Percentiles rank a stretch among this genome's conserved stretches.
phyloP scores from a whole-genome alignment of 208 protist genomes.

The Phytomonas serpens region DNA sequence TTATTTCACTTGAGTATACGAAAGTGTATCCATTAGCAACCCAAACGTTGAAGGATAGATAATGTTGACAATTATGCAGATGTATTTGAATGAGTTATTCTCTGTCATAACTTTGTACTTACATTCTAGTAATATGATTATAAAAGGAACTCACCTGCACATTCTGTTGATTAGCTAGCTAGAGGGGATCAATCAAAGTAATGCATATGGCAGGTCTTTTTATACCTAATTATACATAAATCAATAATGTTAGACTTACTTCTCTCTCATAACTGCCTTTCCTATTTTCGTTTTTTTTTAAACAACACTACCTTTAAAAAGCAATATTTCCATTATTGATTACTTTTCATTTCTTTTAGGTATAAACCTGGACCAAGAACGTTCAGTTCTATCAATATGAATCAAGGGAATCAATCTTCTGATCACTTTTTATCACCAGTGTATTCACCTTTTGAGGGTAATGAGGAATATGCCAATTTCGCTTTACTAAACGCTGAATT shows the following conservation, averaged over 20 bases:
- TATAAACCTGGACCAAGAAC: neutral
- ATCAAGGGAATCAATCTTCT: neutral
- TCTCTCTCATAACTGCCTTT: neutral
- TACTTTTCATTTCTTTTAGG: neutral
- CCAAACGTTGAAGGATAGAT: neutral
- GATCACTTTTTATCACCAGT: neutral
- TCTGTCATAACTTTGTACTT: neutral
- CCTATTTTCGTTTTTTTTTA: neutral
- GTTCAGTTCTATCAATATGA: neutral
- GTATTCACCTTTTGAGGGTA: neutral
- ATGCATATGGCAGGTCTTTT: neutral
- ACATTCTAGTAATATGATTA: neutral
- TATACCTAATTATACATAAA: neutral
- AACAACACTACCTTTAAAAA: neutral
- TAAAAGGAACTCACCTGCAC: neutral
- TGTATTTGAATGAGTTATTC: neutral
- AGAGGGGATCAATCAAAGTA: neutral
- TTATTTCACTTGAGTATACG: neutral
- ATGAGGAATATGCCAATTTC: neutral
- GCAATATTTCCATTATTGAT: neutral
- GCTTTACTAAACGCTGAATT: conserved; percentile 14
- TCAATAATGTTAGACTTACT: neutral
- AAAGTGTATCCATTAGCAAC: neutral
- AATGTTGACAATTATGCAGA: neutral
- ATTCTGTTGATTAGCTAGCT: neutral